Evolutionary conservation across 2,329 filamentous ascomycete species (phyloP).

Genomic region (Teratosphaeria epicoccoides): DNA sequence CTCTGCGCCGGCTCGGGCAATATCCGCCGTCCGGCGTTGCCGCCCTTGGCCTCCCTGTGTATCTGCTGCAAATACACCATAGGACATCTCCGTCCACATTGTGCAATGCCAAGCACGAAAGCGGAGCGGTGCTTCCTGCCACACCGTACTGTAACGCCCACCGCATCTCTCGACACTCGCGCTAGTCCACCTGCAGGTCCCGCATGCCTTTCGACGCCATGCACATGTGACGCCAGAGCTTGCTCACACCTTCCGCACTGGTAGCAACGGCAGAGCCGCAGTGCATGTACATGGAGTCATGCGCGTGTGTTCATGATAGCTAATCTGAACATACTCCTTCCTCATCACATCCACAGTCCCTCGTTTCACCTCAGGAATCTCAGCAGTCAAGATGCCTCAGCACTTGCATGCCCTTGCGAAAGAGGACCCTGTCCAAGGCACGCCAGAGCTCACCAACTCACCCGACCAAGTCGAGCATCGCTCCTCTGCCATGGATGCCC

Average conservation of each 20-base stretch:
- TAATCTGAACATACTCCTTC: too few relatives aligned
- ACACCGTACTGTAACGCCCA: too few relatives aligned
- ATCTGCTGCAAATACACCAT: too few relatives aligned
- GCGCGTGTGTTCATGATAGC: too few relatives aligned
- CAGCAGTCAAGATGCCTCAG: slow-evolving; percentile 29
- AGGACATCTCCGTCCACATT: too few relatives aligned
- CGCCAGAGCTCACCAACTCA: slow-evolving; percentile 12
- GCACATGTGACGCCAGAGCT: too few relatives aligned
- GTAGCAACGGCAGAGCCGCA: too few relatives aligned
- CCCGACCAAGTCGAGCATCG: slow-evolving; percentile 8
- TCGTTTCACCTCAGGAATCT: not conserved
- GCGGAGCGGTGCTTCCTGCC: not conserved
- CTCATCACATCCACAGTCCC: too few relatives aligned
- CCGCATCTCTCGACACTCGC: not conserved
- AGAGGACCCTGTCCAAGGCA: slow-evolving; percentile 20
- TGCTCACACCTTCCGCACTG: too few relatives aligned
- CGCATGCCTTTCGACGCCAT: not conserved
- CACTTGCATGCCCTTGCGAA: slow-evolving; percentile 25
- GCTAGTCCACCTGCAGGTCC: not conserved
- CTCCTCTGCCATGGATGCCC: slow-evolving; percentile 1
- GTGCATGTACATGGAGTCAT: not conserved
- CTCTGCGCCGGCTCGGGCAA: too few relatives aligned
- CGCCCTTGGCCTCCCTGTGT: too few relatives aligned
- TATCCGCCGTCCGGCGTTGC: too few relatives aligned
- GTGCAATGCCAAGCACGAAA: not conserved